These are phyloP conservation scores for Lupinus albus DNA, from an alignment of 306 rosid species.

Conservation along the genomic window DNA sequence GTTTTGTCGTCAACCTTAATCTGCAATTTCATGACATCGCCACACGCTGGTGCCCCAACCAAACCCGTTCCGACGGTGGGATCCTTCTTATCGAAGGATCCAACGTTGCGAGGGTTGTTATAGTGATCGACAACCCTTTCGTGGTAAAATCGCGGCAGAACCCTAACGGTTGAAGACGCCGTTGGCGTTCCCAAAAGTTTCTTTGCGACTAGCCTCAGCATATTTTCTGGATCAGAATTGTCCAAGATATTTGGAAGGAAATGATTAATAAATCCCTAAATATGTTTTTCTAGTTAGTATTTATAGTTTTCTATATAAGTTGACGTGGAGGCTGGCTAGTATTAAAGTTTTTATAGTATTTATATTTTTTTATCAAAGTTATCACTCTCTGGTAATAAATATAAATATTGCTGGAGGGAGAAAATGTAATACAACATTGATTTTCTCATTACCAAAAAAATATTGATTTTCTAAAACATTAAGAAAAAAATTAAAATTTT, in stretches of 20 bases:
- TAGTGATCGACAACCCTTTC: slow-evolving; percentile 91
- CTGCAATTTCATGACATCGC: slow-evolving; percentile 94
- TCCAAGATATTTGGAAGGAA: background rate
- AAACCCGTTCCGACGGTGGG: slow-evolving; percentile 83
- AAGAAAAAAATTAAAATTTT: no score
- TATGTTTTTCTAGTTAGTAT: no score
- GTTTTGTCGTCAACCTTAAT: slow-evolving; percentile 76
- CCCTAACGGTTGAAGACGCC: slow-evolving; percentile 45
- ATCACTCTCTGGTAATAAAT: no score
- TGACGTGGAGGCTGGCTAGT: slow-evolving; percentile 1
- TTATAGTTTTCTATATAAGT: background rate
- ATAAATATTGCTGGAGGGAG: no score
- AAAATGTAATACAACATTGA: no score
- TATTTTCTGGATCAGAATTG: slow-evolving; percentile 12
- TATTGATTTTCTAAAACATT: no score
- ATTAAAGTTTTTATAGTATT: no score
- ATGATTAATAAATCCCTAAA: no score
- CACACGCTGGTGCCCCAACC: slow-evolving; percentile 92
- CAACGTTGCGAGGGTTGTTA: slow-evolving; percentile 82
- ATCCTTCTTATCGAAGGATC: slow-evolving; percentile 80
- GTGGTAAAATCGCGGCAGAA: slow-evolving; percentile 64
- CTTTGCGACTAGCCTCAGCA: slow-evolving; percentile 65
- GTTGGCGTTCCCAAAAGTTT: slow-evolving; percentile 49
- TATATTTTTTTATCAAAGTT: background rate
- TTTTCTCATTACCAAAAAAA: no score